Percentiles rank a stretch among this genome's conserved stretches.
phyloP scores from a whole-genome alignment of 139 green algal genomes.

The Chlamydomonas schloesseri region DNA sequence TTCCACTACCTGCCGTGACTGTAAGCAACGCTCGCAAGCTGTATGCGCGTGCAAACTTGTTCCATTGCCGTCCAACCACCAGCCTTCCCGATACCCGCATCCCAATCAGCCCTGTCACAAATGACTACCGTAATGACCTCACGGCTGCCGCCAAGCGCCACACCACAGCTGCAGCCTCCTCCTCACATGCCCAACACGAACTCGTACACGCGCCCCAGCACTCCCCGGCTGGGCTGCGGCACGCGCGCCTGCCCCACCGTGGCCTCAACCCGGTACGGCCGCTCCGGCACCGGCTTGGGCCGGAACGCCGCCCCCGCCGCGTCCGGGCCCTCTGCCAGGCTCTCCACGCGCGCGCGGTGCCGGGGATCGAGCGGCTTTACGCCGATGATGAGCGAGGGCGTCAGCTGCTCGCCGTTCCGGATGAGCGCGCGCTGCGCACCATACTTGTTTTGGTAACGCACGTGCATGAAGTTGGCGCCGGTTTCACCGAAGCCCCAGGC shows the following conservation, averaged over 20 bases:
- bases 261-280: constrained; percentile 63
- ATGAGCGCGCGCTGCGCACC: constrained; percentile 67
- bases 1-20: too few species aligned
- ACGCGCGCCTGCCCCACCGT: constrained; percentile 35
- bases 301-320: not conserved
- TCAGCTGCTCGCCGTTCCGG: constrained; percentile 63
- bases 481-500: constrained; percentile 67
- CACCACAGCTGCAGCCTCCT: too few species aligned
- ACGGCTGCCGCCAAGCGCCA: too few species aligned
- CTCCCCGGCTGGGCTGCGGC: constrained; percentile 50
- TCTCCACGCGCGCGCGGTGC: constrained; percentile 43
- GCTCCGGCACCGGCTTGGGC: constrained; percentile 37
- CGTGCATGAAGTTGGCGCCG: constrained; percentile 67
- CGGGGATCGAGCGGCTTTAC: constrained; percentile 67
- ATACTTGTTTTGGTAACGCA: constrained; percentile 73
- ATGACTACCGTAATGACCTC: too few species aligned
- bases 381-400: constrained; percentile 61
- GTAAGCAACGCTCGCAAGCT: too few species aligned
- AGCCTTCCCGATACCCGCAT: too few species aligned
- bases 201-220: constrained; percentile 60
- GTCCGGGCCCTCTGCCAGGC: constrained; percentile 1
- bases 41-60: too few species aligned
- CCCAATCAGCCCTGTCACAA: too few species aligned
- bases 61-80: too few species aligned
- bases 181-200: constrained; percentile 54